Evolutionary conservation across 306 rosid genomes (phyloP).

Genomic region (Sophora flavescens): DNA sequence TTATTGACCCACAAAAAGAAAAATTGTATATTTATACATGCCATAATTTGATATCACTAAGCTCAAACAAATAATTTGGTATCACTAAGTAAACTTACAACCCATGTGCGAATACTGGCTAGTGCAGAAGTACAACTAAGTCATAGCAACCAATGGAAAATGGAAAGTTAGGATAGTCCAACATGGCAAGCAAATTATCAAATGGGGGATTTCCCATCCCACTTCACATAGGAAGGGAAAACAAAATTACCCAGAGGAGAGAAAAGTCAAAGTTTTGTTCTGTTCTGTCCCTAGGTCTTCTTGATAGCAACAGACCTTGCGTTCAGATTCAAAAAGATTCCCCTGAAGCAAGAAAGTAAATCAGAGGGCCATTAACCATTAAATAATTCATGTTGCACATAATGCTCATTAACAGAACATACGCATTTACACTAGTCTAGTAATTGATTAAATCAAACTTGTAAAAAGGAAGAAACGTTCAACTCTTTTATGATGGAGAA

Average conservation of each 20-base stretch:
- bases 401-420: not conserved
- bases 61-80: not conserved
- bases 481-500: not conserved
- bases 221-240: constrained; percentile 1
- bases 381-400: not conserved
- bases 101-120: not conserved
- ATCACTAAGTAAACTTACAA: not conserved
- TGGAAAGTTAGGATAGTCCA: constrained; percentile 8
- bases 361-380: constrained; percentile 27
- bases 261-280: constrained; percentile 1
- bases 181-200: constrained; percentile 14
- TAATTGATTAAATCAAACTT: constrained; percentile 11
- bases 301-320: constrained; percentile 78
- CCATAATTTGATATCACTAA: not conserved
- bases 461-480: not conserved
- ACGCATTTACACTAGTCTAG: not conserved
- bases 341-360: constrained; percentile 66
- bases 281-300: constrained; percentile 54
- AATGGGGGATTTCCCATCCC: constrained; percentile 24
- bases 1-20: too few species aligned
- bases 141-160: constrained; percentile 14
- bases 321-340: constrained; percentile 84
- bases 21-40: not conserved
- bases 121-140: not conserved
- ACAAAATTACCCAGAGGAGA: constrained; percentile 9